These are phyloP conservation scores for Aaosphaeria pasadenensis DNA, from an alignment of 2,329 filamentous ascomycete genomes.

Conservation along the genomic window DNA sequence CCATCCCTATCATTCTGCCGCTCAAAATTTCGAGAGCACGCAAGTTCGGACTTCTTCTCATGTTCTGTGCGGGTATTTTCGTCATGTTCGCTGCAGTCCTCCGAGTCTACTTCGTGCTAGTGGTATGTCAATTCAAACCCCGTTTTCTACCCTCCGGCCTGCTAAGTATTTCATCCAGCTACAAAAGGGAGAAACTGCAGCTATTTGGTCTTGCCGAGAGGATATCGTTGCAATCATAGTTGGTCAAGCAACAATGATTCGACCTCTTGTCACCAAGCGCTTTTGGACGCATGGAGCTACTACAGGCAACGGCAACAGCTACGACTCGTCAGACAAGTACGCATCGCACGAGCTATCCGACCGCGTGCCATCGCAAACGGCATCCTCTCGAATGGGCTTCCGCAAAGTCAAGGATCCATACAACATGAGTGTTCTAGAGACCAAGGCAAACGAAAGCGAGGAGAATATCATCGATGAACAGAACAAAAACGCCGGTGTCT, in stretches of 20 bases:
- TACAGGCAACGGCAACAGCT: slow-evolving; percentile 1
- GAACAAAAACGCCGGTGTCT: background rate
- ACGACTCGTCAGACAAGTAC: slow-evolving; percentile 5
- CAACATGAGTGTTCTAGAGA: slow-evolving; percentile 8
- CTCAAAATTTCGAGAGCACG: slow-evolving; percentile 26
- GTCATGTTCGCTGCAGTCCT: slow-evolving; percentile 29
- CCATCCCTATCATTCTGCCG: slow-evolving; percentile 31
- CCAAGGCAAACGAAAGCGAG: slow-evolving; percentile 11
- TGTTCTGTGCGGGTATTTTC: slow-evolving; percentile 35
- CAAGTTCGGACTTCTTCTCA: slow-evolving; percentile 27
- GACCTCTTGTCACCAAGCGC: slow-evolving; percentile 16
- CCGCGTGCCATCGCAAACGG: background rate
- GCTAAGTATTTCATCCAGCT: slow-evolving; percentile 1
- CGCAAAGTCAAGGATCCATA: slow-evolving; percentile 12
- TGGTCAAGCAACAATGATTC: slow-evolving; percentile 37
- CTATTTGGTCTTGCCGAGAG: slow-evolving; percentile 41
- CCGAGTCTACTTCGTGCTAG: slow-evolving; percentile 26
- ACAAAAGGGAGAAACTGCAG: slow-evolving; percentile 14
- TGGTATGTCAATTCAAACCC: slow-evolving; percentile 12
- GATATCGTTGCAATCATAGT: slow-evolving; percentile 40
- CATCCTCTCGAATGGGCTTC: slow-evolving; percentile 4
- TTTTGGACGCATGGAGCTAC: slow-evolving; percentile 8
- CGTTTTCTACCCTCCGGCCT: background rate
- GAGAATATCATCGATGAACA: slow-evolving; percentile 10
- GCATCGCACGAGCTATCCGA: slow-evolving; percentile 8